These are phyloP conservation scores for Plasmodium vinckei DNA, from an alignment of 169 alveolate species.

Conservation along the genomic window DNA sequence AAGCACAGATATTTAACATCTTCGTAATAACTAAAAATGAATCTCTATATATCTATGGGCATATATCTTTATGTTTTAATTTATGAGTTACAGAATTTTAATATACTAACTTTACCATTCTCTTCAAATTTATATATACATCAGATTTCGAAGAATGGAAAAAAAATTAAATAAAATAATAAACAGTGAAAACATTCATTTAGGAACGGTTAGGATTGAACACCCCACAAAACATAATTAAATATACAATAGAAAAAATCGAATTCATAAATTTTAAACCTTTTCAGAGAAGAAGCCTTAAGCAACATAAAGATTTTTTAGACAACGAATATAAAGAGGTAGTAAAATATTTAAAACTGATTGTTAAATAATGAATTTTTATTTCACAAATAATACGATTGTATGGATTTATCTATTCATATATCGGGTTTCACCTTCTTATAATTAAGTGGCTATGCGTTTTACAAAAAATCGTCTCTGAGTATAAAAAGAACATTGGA, in stretches of 20 bases:
- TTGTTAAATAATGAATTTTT: neutral
- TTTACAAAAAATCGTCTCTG: conserved; percentile 58
- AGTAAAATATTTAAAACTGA: neutral
- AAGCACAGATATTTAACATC: conserved; percentile 50
- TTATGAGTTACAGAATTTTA: neutral
- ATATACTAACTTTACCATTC: neutral
- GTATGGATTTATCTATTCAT: neutral
- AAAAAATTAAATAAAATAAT: conserved; percentile 40
- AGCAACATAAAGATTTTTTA: conserved; percentile 65
- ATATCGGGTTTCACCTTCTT: neutral
- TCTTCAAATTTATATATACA: neutral
- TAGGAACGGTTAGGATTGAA: conserved; percentile 28
- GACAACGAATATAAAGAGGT: conserved; percentile 72
- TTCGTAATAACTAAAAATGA: conserved; percentile 17
- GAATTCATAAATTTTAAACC: neutral
- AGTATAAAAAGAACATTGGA: conserved; percentile 52
- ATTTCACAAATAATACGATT: neutral
- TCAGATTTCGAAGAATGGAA: conserved; percentile 55
- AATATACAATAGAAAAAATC: conserved; percentile 6
- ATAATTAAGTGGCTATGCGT: conserved; percentile 39
- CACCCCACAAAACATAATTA: conserved; percentile 2
- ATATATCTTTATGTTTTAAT: neutral
- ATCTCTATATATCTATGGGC: neutral
- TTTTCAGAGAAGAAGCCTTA: conserved; percentile 56
- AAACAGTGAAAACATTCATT: conserved; percentile 47